Evolutionary conservation across 257 asterid genomes (phyloP), one percentile per base, ranked within the genome.

Genomic region (Lantana camara): DNA sequence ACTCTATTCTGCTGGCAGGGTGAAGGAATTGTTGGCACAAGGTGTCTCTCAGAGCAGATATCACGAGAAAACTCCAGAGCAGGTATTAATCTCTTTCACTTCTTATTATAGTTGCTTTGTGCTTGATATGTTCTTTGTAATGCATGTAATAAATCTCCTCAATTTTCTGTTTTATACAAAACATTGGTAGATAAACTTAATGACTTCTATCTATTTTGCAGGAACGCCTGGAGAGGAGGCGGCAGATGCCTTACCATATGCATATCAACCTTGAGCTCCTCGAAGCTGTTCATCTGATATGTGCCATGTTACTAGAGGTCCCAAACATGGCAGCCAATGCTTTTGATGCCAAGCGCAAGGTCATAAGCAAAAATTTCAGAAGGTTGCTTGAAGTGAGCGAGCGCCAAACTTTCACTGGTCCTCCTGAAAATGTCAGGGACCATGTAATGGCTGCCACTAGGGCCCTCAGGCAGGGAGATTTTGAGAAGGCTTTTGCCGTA

Each of bases 231-330:
- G 99, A 93, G 80, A 84, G 95, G 71, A 84, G 99, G 85, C 95
- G 99, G 27, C 96, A 90, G 73, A 90, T 93, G 99, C 99, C 99
- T 7, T 93, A 93, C 69, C 99, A 93, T 59, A 87, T 90, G 97
- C 99, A 94, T 60, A 94, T 94, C 65, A 94, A 94, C 72, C 96
- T 94, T 6, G 99, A 94, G 82, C 96, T 94, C 68, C 95, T 94
- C 0, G 99, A 94, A 79, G 92, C 99, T n/a, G 96, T 90, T 22
- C 97, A 94, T 77, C 79, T 94, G 67, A 90, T 72, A 19, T 84
- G 95, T 68, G 95, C 95, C 22, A 94, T 94, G 99, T 75, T 94
- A 57, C 84, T 94, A 15, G 99, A 94, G 77, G 99, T 94, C 46
- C 99, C 99, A 10, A 87, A 88, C 84, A 88, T 94, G 95, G 97